phyloP scores from a whole-genome alignment of 2,329 filamentous ascomycete species.

The Aspergillus sergii region DNA sequence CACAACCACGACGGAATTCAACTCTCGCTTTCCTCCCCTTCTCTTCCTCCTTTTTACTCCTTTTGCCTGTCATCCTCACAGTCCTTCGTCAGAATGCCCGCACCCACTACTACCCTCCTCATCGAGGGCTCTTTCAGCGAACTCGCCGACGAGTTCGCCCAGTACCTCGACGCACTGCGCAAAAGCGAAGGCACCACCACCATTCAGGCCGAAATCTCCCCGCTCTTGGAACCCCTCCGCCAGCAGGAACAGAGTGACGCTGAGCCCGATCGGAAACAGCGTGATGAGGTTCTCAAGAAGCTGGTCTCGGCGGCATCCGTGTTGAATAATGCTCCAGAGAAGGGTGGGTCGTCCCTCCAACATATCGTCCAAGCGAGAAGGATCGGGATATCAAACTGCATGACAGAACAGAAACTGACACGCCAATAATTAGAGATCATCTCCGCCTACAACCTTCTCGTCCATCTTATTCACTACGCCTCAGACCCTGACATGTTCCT shows the following conservation, averaged over 20 bases:
- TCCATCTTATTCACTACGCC: constrained; percentile 88
- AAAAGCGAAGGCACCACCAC: constrained; percentile 60
- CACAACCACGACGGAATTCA: constrained; percentile 15
- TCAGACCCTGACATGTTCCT: constrained; percentile 84
- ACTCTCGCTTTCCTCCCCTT: constrained; percentile 8
- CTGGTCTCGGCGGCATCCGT: constrained; percentile 76
- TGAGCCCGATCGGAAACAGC: constrained; percentile 61
- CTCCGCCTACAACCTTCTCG: constrained; percentile 92
- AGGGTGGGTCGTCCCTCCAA: constrained; percentile 55
- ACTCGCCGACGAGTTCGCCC: constrained; percentile 89
- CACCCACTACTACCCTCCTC: constrained; percentile 63
- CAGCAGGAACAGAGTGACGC: constrained; percentile 58
- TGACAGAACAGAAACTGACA: constrained; percentile 15
- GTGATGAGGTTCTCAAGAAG: constrained; percentile 85
- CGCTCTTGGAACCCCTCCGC: constrained; percentile 62
- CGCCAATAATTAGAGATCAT: constrained; percentile 70
- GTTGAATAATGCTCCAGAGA: constrained; percentile 86
- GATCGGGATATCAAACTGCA: constrained; percentile 10
- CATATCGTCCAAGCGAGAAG: constrained; percentile 2
- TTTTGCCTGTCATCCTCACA: constrained; percentile 4
- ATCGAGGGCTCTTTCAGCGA: constrained; percentile 94
- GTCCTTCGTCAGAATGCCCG: constrained; percentile 53
- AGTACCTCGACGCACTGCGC: constrained; percentile 84
- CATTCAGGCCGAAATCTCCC: constrained; percentile 66
- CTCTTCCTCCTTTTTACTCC: constrained; percentile 13